Percentiles rank a stretch among this genome's conserved stretches.
phyloP scores from a whole-genome alignment of 768 basidiomycete genomes.

The Trichaptum fuscoviolaceum region DNA sequence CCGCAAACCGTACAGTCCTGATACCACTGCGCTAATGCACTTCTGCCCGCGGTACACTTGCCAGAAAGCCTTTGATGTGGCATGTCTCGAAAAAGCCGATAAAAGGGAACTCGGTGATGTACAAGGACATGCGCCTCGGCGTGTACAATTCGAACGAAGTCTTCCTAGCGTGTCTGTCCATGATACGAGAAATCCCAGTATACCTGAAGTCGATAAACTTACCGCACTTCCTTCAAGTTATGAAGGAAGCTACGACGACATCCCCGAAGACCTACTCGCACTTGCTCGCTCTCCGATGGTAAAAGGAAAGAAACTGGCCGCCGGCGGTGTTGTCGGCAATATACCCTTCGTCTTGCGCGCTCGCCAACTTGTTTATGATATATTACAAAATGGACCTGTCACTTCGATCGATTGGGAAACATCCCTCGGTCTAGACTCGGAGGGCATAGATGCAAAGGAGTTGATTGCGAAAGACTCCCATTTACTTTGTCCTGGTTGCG shows the following conservation, averaged over 20 bases:
- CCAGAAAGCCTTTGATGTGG: slow-evolving; percentile 41
- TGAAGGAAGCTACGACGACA: slow-evolving; percentile 8
- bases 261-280: slow-evolving; percentile 36
- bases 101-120: slow-evolving; percentile 21
- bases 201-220: slow-evolving; percentile 9
- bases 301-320: slow-evolving; percentile 28
- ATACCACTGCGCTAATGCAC: slow-evolving; percentile 37
- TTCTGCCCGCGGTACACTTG: slow-evolving; percentile 53
- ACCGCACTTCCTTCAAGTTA: not conserved
- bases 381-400: slow-evolving; percentile 21
- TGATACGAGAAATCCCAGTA: slow-evolving; percentile 8
- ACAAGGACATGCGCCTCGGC: not conserved
- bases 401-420: slow-evolving; percentile 40
- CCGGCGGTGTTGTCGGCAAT: slow-evolving; percentile 46
- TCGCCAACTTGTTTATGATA: slow-evolving; percentile 39
- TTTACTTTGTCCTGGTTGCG: slow-evolving; percentile 39
- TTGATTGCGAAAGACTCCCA: slow-evolving; percentile 18
- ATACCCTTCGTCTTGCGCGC: slow-evolving; percentile 40
- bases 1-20: slow-evolving; percentile 40
- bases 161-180: not conserved
- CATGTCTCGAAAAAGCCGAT: slow-evolving; percentile 34
- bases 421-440: slow-evolving; percentile 18
- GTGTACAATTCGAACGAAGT: not conserved
- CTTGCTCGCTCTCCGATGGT: slow-evolving; percentile 51
- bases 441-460: slow-evolving; percentile 20